These are phyloP conservation scores for Abrus precatorius DNA, from an alignment of 306 rosid species.

Conservation along the genomic window DNA sequence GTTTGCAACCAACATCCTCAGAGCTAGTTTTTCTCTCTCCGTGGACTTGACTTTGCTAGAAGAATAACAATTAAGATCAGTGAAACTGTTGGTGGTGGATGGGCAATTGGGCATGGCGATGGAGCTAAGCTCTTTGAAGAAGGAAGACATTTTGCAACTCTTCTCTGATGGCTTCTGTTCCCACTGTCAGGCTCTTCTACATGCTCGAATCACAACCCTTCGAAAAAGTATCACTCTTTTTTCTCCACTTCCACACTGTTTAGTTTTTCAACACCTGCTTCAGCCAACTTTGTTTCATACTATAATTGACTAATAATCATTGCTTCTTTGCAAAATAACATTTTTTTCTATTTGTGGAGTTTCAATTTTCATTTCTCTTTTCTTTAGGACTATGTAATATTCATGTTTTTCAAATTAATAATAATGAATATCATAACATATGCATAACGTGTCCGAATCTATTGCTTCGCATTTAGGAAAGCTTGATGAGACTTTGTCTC, in stretches of 20 bases:
- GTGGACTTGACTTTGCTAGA: conserved; percentile 35
- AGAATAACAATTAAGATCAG: too few species aligned
- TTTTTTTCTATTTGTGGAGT: neutral
- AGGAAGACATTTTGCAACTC: conserved; percentile 50
- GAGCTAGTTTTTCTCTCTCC: conserved; percentile 1
- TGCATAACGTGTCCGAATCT: conserved; percentile 4
- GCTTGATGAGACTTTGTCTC: neutral
- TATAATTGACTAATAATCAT: neutral
- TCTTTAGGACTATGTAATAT: too few species aligned
- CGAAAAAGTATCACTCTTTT: conserved; percentile 24
- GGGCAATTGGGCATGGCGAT: neutral
- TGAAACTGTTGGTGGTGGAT: too few species aligned
- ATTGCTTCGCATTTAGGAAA: conserved; percentile 43
- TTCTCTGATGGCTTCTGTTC: conserved; percentile 53
- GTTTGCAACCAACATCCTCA: too few species aligned
- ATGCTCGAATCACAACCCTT: conserved; percentile 30
- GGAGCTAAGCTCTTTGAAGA: conserved; percentile 43
- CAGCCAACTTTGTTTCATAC: too few species aligned
- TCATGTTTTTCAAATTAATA: neutral
- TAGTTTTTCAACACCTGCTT: too few species aligned
- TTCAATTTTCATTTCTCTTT: neutral
- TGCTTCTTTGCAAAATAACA: neutral
- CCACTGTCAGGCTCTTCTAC: conserved; percentile 48
- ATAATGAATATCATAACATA: neutral
- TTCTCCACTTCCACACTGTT: too few species aligned